Conservation (phyloP, 2,329 filamentous ascomycete genomes). For the Fusarium incarnatum region DNA sequence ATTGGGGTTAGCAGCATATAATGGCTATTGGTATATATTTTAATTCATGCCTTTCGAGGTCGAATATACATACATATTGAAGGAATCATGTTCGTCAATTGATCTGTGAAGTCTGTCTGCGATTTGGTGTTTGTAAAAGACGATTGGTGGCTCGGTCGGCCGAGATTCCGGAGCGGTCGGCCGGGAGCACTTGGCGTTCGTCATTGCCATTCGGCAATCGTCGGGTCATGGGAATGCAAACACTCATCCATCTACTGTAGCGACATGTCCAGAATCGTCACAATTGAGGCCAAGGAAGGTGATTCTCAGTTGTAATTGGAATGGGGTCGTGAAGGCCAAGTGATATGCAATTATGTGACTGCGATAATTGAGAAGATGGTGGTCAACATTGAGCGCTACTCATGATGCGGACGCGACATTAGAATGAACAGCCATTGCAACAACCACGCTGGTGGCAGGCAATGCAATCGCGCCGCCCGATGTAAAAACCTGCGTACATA, state of each 20-base stretch:
- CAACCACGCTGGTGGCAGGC: too few species aligned
- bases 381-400: fast-evolving
- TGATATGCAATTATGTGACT: too few species aligned
- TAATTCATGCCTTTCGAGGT: not conserved
- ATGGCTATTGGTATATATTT: conserved; percentile 17
- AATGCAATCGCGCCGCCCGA: too few species aligned
- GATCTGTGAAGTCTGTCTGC: not conserved
- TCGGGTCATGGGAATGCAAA: not conserved
- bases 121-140: not conserved
- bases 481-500: too few species aligned
- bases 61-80: not conserved
- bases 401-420: too few species aligned
- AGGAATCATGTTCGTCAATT: not conserved
- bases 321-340: too few species aligned
- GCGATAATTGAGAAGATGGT: too few species aligned
- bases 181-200: not conserved
- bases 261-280: not conserved
- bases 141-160: not conserved
- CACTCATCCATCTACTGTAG: not conserved
- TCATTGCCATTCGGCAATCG: not conserved
- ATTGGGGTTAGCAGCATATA: conserved; percentile 5
- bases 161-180: not conserved
- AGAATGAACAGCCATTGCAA: too few species aligned
- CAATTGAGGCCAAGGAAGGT: too few species aligned
- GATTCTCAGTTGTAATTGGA: too few species aligned